Evolutionary conservation across 2,329 filamentous ascomycete species (phyloP).

Genomic region (Diaporthe sp.): DNA sequence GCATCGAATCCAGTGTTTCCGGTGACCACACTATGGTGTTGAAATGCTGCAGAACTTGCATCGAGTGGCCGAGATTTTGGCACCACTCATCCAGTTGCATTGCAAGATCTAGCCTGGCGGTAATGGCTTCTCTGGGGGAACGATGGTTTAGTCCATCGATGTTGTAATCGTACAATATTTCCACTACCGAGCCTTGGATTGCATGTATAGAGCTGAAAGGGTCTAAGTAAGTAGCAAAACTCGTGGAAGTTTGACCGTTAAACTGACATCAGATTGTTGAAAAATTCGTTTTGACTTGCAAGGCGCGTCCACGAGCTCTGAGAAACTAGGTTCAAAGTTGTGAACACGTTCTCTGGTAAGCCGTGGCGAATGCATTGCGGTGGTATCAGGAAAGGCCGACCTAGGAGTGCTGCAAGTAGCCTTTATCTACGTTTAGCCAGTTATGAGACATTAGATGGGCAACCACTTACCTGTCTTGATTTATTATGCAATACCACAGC

Average conservation of each 20-base stretch:
- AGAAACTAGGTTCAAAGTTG: not conserved
- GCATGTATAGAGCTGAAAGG: not conserved
- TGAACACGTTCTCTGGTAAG: not conserved
- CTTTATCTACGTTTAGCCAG: not conserved
- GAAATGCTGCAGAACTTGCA: not conserved
- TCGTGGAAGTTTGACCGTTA: fast-evolving
- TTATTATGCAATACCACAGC: constrained; percentile 5
- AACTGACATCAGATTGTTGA: not conserved
- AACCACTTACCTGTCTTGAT: constrained; percentile 1
- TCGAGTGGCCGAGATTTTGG: not conserved
- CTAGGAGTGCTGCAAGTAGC: not conserved
- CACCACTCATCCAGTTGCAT: constrained; percentile 12
- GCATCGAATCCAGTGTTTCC: not conserved
- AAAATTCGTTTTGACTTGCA: not conserved
- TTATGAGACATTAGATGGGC: not conserved
- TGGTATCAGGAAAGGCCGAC: constrained; percentile 2
- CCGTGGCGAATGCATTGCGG: not conserved
- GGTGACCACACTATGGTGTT: not conserved
- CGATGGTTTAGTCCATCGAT: not conserved
- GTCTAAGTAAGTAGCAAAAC: not conserved
- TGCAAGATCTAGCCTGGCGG: not conserved
- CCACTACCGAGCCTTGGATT: not conserved
- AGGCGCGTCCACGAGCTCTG: too few relatives aligned
- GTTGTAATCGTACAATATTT: constrained; percentile 9
- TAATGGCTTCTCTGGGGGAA: not conserved